phyloP scores from a whole-genome alignment of 2,329 filamentous ascomycete species.

The Coniosporium tulheliwenetii region DNA sequence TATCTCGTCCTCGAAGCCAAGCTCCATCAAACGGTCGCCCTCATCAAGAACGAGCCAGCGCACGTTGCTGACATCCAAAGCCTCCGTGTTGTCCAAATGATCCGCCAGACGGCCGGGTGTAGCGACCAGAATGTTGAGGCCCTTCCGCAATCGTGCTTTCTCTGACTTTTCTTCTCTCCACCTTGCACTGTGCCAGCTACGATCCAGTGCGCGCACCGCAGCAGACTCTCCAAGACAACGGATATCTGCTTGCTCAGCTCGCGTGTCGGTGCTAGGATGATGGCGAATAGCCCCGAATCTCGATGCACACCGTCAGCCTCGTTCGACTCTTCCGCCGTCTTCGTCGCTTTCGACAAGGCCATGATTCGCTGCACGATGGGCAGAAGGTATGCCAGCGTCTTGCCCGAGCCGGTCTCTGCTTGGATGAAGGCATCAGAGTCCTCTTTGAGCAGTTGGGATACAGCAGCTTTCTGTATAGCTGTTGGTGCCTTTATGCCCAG shows the following conservation, averaged over 20 bases:
- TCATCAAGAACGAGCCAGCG: conserved; percentile 92
- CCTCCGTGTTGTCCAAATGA: conserved; percentile 84
- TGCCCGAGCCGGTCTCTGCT: conserved; percentile 92
- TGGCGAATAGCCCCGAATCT: conserved; percentile 80
- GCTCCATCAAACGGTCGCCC: conserved; percentile 94
- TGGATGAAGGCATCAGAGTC: conserved; percentile 91
- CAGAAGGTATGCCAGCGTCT: conserved; percentile 88
- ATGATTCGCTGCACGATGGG: conserved; percentile 84
- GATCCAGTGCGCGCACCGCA: conserved; percentile 86
- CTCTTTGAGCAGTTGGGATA: conserved; percentile 63
- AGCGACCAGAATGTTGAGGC: conserved; percentile 87
- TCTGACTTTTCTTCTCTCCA: conserved; percentile 66
- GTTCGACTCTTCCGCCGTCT: conserved; percentile 21
- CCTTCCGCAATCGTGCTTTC: conserved; percentile 85
- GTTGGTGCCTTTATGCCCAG: conserved; percentile 83
- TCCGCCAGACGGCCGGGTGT: conserved; percentile 85
- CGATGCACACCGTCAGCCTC: conserved; percentile 46
- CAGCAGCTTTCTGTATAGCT: conserved; percentile 81
- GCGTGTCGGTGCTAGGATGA: conserved; percentile 84
- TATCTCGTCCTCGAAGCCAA: conserved; percentile 91
- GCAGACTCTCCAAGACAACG: conserved; percentile 65
- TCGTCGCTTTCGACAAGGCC: conserved; percentile 44
- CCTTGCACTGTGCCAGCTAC: conserved; percentile 74
- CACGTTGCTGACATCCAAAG: conserved; percentile 72
- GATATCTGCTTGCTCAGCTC: conserved; percentile 92